phyloP scores from a whole-genome alignment of 176 grass and related monocot genomes.

The Zea luxurians region DNA sequence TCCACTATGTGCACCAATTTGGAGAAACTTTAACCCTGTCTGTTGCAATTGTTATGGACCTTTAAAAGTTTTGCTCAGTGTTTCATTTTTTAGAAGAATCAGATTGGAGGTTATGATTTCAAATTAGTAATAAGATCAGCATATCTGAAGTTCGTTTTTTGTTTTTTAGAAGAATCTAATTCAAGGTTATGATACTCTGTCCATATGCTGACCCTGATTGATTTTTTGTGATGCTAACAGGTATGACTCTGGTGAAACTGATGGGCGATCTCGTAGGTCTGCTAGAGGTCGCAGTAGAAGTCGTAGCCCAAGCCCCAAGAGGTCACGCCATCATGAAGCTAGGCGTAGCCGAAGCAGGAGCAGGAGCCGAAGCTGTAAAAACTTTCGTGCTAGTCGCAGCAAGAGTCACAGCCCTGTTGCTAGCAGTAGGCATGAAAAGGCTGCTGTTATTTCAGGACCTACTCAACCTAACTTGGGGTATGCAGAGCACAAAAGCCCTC shows the following conservation, averaged over 20 bases:
- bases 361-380: slow-evolving; percentile 51
- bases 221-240: slow-evolving; percentile 38
- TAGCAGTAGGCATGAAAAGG: slow-evolving; percentile 41
- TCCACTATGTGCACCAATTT: background rate
- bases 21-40: background rate
- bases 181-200: background rate
- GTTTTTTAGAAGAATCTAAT: background rate
- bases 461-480: slow-evolving; percentile 20
- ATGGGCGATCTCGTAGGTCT: slow-evolving; percentile 48
- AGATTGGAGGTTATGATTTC: slow-evolving; percentile 19
- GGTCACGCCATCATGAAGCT: slow-evolving; percentile 44
- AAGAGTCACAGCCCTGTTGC: slow-evolving; percentile 55
- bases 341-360: slow-evolving; percentile 29
- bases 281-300: slow-evolving; percentile 54
- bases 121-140: background rate
- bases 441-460: slow-evolving; percentile 32
- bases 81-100: slow-evolving; percentile 7
- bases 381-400: slow-evolving; percentile 47
- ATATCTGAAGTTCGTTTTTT: background rate
- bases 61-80: background rate
- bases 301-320: slow-evolving; percentile 63
- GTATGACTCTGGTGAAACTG: slow-evolving; percentile 42
- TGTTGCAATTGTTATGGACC: background rate
- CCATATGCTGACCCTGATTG: slow-evolving; percentile 28
- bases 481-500: slow-evolving; percentile 37